Base-by-base conservation (phyloP, 2,329 filamentous ascomycete species). In the Hortaea werneckii region DNA sequence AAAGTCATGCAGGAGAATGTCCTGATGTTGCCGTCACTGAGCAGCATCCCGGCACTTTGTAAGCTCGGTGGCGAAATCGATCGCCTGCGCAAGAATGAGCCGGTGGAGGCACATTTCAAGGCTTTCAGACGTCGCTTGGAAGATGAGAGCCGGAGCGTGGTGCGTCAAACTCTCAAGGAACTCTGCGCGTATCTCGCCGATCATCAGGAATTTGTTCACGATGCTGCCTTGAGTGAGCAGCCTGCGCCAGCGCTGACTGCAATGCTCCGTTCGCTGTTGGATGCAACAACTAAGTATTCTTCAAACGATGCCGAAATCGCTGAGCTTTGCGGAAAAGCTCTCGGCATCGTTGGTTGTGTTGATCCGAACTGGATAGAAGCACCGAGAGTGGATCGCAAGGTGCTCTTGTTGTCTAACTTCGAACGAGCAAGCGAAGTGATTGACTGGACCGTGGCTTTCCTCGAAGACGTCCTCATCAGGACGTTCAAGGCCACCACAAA, bases 401-500 rank as follows among this genome's bases (percentile, higher is more conserved):
- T 95, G 44, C 78, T 96, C 26, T 80, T 96, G 42, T 67, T 89
- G 34, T 84, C 85, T 42, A 96, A 98, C 61, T 96, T 98, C 58
- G 78, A 83, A 39, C 77, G 78, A 40, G 74, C 78, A 11, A 77
- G 79, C 42, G 90, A 99, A 62, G 85, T 83, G 0, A 82, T 87
- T 11, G 81, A 92, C 50, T 99, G 96, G 64, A 79, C 87, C 6
- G 73, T 92, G 37, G 88, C 89, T 57, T 74, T 95, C 40, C 73
- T 99, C 11, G 83, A 95, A 58, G 78, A 94, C 59, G 83, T 95
- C 6, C 71, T 98, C 8, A 87, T 96, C 27, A 88, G 89, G 50
- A 84, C 89, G 0, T 99, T 98, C 60, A 72, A 94, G 38, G 94
- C 90, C 1, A 85, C 87, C 1, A 92, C 85, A 0, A 94, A 95